phyloP scores from a whole-genome alignment of 164 flowering plant genomes.

The Amborella trichopoda region DNA sequence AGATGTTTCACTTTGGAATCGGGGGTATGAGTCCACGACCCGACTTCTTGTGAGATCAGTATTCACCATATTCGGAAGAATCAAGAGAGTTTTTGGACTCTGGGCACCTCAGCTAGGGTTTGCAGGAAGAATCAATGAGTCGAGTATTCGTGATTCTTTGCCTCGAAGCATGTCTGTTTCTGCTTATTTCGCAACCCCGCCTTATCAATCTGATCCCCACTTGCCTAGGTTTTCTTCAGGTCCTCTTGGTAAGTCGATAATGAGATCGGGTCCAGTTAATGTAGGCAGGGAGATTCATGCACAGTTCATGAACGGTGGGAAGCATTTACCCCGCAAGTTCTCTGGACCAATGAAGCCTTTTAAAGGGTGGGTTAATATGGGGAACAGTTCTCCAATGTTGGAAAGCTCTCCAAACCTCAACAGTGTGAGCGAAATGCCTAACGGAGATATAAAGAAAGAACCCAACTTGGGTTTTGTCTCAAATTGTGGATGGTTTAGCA shows the following conservation, averaged over 20 bases:
- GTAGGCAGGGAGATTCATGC: background rate
- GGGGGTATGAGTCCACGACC: constrained; percentile 51
- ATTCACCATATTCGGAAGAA: constrained; percentile 53
- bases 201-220: constrained; percentile 42
- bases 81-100: constrained; percentile 62
- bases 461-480: background rate
- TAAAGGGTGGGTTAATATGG: constrained; percentile 34
- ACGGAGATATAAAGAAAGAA: background rate
- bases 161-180: constrained; percentile 52
- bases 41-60: constrained; percentile 59
- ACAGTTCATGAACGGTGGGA: background rate
- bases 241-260: constrained; percentile 22
- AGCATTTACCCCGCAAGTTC: background rate
- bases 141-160: constrained; percentile 15
- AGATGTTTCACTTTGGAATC: constrained; percentile 64
- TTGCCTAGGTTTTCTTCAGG: constrained; percentile 51
- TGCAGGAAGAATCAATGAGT: constrained; percentile 10
- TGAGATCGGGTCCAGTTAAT: background rate
- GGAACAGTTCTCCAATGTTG: constrained; percentile 19
- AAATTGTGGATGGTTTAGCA: too few species aligned
- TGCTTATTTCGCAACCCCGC: constrained; percentile 32
- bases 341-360: constrained; percentile 41
- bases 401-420: too few species aligned
- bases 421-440: too few species aligned
- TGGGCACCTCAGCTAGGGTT: constrained; percentile 6